Conservation (phyloP, 108 stramenopile species). For the Chaetoceros muelleri region DNA sequence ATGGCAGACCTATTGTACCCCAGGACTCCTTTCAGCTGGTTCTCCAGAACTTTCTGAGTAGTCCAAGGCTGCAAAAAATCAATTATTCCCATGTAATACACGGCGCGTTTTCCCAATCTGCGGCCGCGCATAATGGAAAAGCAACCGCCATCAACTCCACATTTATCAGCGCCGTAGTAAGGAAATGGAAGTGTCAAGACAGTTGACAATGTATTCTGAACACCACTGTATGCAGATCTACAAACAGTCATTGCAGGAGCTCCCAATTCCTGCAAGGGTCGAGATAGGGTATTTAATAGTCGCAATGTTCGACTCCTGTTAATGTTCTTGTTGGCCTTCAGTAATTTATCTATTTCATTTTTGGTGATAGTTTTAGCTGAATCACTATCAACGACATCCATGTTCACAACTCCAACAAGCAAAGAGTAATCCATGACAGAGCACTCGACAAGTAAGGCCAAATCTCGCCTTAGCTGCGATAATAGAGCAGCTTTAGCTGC, state of each 20-base stretch:
- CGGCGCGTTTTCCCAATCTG: conserved; percentile 38
- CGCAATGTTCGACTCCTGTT: not conserved
- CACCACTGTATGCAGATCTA: not conserved
- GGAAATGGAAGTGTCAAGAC: conserved; percentile 37
- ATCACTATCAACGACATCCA: conserved; percentile 14
- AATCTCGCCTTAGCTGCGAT: conserved; percentile 74
- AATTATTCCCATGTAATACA: conserved; percentile 80
- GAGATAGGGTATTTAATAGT: conserved; percentile 7
- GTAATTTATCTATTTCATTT: not conserved
- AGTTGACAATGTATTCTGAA: conserved; percentile 12
- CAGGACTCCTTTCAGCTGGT: conserved; percentile 51
- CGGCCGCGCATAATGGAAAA: conserved; percentile 48
- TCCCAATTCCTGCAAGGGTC: conserved; percentile 22
- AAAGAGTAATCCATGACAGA: conserved; percentile 83
- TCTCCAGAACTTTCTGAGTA: conserved; percentile 49
- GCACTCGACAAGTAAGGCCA: conserved; percentile 52
- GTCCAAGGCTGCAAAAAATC: conserved; percentile 88
- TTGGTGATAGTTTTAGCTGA: not conserved
- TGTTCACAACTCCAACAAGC: conserved; percentile 62
- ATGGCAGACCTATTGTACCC: conserved; percentile 60
- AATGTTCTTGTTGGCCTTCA: not conserved
- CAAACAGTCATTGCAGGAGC: conserved; percentile 15
- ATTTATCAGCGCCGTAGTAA: conserved; percentile 58
- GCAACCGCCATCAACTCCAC: conserved; percentile 61
- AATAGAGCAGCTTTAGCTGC: conserved; percentile 51